Evolutionary conservation across 352 stramenopile genomes (phyloP), one percentile per base, ranked within the genome.

Genomic region (Phytophthora niederhauseri): DNA sequence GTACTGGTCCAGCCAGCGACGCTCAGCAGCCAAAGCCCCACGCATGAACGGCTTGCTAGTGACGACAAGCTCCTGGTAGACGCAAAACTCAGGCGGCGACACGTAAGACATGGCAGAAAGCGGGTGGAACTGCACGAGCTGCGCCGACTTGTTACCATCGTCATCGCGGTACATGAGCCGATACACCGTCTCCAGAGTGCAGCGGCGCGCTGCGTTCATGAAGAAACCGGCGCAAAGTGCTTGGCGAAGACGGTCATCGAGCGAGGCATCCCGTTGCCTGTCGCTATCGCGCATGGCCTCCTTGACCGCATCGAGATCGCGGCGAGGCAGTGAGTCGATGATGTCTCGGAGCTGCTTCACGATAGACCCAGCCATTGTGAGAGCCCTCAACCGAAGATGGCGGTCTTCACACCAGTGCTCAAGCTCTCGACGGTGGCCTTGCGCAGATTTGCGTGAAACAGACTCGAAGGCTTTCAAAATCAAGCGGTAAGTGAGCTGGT

Each of bases 31-130:
- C 6, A 92, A 49, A 14, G 82, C 72, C 52, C 78, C 53, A 22
- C 85, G 87, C 77, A 95, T 83, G 61, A 89, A 95, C 14, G 79
- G 78, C 12, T 85, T 87, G 66, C 79, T 92, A 17, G 85, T 93
- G 45, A 80, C 72, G 26, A 93, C 84, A 38, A 95, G 79, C 58
- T 95, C 84, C 2, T 92, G 84, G 57, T 87, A 93, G 2, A 95
- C 59, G 51, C 85, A 93, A 50, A 64, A 82, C 53, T 79, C 66
- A 4, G 87, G 87, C 20, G 81, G 72, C 4, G 75, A 51, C 12
- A 78, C 65, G 59, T 80, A 81, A 22, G 76, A 66, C 50, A 93
- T 75, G 28, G 68, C 70, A 24, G 84, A 93, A 28, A 87, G 72
- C 26, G 87, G 87, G 50, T 95, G 87, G 7, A 92, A 71, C 59